phyloP scores from a whole-genome alignment of 2,329 filamentous ascomycete genomes.

The Ampelomyces quisqualis region DNA sequence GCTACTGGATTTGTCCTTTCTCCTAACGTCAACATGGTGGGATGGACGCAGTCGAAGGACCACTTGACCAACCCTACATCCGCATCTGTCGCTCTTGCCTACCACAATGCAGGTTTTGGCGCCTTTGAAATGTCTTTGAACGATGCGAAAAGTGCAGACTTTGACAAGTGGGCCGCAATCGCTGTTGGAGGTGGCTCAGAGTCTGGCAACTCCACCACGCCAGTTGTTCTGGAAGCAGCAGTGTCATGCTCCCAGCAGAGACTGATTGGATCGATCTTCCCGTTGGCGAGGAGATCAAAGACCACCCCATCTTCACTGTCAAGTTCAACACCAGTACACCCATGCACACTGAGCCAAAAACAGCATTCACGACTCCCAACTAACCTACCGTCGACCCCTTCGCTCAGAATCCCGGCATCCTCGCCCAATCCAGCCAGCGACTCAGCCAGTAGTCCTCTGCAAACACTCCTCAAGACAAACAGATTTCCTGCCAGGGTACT shows the following conservation, averaged over 20 bases:
- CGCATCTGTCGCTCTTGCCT: conserved; percentile 25
- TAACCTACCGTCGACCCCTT: conserved; percentile 36
- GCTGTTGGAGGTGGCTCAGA: conserved; percentile 19
- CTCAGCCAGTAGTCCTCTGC: conserved; percentile 53
- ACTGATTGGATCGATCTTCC: conserved; percentile 53
- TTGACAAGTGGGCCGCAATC: conserved; percentile 38
- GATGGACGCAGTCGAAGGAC: conserved; percentile 34
- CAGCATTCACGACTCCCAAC: conserved; percentile 30
- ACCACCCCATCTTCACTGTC: conserved; percentile 42
- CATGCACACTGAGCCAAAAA: conserved; percentile 22
- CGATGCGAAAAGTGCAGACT: conserved; percentile 35
- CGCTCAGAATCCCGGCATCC: conserved; percentile 43
- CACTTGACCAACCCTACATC: conserved; percentile 28
- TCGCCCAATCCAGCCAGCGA: conserved; percentile 51
- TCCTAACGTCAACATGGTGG: conserved; percentile 29
- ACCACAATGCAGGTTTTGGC: conserved; percentile 39
- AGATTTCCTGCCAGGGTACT: conserved; percentile 49
- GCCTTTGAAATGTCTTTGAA: conserved; percentile 34
- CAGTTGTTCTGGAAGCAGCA: conserved; percentile 44
- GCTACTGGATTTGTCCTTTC: conserved; percentile 23
- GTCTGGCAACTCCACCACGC: conserved; percentile 26
- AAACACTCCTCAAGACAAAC: conserved; percentile 45
- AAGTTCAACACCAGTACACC: conserved; percentile 32
- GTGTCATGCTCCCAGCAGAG: conserved; percentile 46
- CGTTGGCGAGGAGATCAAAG: conserved; percentile 49